Conservation (phyloP, 768 basidiomycete species). For the Imleria badia region DNA sequence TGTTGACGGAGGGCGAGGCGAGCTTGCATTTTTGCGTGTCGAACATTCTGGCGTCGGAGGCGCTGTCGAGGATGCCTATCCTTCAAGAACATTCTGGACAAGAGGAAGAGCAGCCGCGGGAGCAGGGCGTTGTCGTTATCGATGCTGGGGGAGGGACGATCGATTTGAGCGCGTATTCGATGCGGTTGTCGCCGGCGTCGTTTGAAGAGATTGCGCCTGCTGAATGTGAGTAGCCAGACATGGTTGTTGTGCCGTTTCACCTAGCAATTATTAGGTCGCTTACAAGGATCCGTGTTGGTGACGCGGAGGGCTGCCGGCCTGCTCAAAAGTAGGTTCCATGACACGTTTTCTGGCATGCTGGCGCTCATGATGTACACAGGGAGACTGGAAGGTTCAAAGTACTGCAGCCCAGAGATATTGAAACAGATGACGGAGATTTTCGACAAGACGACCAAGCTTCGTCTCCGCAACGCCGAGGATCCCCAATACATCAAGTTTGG, state of each 20-base stretch:
- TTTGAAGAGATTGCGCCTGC: conserved; percentile 40
- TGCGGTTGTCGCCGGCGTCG: conserved; percentile 38
- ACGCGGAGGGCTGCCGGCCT: conserved; percentile 33
- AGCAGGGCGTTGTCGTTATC: conserved; percentile 42
- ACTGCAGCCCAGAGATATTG: conserved; percentile 33
- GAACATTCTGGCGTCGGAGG: conserved; percentile 42
- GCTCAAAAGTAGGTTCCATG: conserved; percentile 24
- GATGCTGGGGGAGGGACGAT: conserved; percentile 52
- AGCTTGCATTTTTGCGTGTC: conserved; percentile 57
- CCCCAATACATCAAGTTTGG: conserved; percentile 44
- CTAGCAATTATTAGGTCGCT: conserved; percentile 30
- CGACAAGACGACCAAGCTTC: conserved; percentile 41
- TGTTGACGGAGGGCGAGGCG: conserved; percentile 67
- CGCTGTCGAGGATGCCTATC: conserved; percentile 18
- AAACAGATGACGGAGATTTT: conserved; percentile 38
- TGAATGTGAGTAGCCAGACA: conserved; percentile 29
- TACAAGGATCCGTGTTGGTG: conserved; percentile 43
- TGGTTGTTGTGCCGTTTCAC: background rate
- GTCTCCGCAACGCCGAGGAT: conserved; percentile 40
- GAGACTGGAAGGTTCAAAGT: conserved; percentile 33
- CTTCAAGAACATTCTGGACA: conserved; percentile 19
- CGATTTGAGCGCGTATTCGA: conserved; percentile 43
- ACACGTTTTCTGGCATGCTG: background rate
- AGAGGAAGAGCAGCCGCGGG: conserved; percentile 22
- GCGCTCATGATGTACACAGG: conserved; percentile 16